Base-by-base conservation (phyloP, 2,329 filamentous ascomycete genomes). In the Bipolaris bicolor region DNA sequence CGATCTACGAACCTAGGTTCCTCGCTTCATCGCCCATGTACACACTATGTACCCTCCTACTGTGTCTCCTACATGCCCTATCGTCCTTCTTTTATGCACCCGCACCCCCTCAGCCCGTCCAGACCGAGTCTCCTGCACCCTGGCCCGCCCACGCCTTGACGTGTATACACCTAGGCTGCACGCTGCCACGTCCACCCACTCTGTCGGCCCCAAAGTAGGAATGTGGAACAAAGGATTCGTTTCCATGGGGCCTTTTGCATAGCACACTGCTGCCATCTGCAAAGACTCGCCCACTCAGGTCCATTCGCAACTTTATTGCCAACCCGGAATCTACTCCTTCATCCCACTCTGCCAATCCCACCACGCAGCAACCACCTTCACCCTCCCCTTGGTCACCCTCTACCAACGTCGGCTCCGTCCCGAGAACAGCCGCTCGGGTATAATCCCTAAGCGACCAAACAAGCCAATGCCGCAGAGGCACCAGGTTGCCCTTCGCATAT, bases 1-100 rank as follows among this genome's bases (percentile, higher is more conserved):
- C 62, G 64, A 72, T 68, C 64, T 61, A 69, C 67, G 66, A 72
- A 73, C 70, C 57, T 60, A 39, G 53, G 66, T 72, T 72, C 65
- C 47, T 58, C 41, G 41, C 41, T 44, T 44, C 26, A 36, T 15
- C n/a, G 34, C n/a, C 13, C 2, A 36, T n/a, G 34, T 36, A 36
- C 34, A 36, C 13, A 16, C n/a, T n/a, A 36, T 36, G 13, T 16
- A 36, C n/a, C 34, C 13, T 16, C 34, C 34, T 36, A 36, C 34
- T 29, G 26, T 29, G 3, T 10, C 2, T 10, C 5, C 34, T 36
- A 36, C 52, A 43, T 29, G 50, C 46, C 41, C 51, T 40, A 50
- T 40, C 43, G 47, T 13, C 9, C 33, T 47, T 56, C 22, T 20
- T 26, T 47, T 49, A 55, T 39, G 31, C 50, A 31, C 33, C n/a